Evolutionary conservation across 2,329 filamentous ascomycete species (phyloP).

Genomic region (Thielaviopsis euricoi): DNA sequence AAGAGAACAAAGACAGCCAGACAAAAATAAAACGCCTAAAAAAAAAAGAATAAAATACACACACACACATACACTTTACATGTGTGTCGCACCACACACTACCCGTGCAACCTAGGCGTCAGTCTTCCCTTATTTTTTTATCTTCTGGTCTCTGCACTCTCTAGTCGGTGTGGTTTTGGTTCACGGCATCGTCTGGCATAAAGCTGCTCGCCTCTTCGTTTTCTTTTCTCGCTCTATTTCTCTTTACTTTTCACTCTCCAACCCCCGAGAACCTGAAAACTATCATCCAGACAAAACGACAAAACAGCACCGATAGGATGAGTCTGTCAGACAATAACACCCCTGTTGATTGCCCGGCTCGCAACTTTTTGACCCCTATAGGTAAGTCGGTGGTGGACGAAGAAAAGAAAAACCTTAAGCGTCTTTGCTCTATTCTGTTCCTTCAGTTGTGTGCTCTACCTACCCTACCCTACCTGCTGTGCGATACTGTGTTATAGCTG

Average conservation of each 20-base stretch:
- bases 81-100: too few relatives aligned
- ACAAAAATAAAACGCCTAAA: too few relatives aligned
- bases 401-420: not conserved
- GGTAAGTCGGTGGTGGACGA: slow-evolving; percentile 25
- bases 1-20: too few relatives aligned
- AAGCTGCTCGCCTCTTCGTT: too few relatives aligned
- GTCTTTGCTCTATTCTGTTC: not conserved
- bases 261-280: not conserved
- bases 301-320: not conserved
- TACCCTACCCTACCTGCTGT: not conserved
- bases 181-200: too few relatives aligned
- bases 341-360: slow-evolving; percentile 2
- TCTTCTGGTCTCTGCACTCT: too few relatives aligned
- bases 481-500: too few relatives aligned
- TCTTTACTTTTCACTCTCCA: not conserved
- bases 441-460: not conserved
- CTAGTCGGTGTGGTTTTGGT: too few relatives aligned
- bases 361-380: slow-evolving; percentile 34
- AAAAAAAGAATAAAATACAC: too few relatives aligned
- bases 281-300: not conserved
- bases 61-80: too few relatives aligned
- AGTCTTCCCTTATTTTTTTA: too few relatives aligned
- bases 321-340: not conserved
- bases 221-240: not conserved
- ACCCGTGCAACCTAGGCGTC: too few relatives aligned